Evolutionary conservation across 192 early-diverging fungal species (phyloP).

Genomic region (Backusella luteola): DNA sequence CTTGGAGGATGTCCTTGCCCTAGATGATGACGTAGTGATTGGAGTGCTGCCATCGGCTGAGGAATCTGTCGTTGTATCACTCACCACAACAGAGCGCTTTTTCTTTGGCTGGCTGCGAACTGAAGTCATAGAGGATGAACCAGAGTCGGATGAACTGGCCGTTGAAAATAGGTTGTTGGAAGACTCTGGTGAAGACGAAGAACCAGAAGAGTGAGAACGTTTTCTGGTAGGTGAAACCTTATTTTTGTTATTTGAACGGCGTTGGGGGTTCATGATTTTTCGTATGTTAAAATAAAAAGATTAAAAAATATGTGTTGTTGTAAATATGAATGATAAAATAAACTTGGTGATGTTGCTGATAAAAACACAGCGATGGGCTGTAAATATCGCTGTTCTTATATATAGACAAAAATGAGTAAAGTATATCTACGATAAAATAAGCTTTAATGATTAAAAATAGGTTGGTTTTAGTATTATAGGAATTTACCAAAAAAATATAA

Average conservation of each 20-base stretch:
- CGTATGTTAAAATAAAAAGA: not conserved
- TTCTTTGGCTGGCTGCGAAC: not conserved
- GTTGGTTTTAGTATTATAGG: not conserved
- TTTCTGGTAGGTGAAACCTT: conserved; percentile 5
- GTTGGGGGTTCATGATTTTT: conserved; percentile 2
- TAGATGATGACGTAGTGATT: not conserved
- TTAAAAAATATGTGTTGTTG: not conserved
- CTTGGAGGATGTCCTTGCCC: not conserved
- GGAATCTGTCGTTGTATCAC: not conserved
- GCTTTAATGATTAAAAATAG: too few relatives aligned
- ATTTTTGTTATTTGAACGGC: not conserved
- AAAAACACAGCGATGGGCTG: not conserved
- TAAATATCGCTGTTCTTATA: not conserved
- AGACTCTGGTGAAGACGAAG: conserved; percentile 5
- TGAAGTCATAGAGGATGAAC: conserved; percentile 20
- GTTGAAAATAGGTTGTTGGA: conserved; percentile 8
- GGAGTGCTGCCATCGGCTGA: not conserved
- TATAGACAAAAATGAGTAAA: not conserved
- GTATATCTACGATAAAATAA: not conserved
- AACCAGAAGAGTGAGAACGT: conserved; percentile 14
- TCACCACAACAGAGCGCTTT: not conserved
- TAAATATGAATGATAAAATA: not conserved
- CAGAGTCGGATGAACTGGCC: conserved; percentile 17
- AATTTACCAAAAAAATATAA: not conserved
- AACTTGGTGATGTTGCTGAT: not conserved